Base-by-base conservation (phyloP, 352 stramenopile genomes). In the Globisporangium viniferum region DNA sequence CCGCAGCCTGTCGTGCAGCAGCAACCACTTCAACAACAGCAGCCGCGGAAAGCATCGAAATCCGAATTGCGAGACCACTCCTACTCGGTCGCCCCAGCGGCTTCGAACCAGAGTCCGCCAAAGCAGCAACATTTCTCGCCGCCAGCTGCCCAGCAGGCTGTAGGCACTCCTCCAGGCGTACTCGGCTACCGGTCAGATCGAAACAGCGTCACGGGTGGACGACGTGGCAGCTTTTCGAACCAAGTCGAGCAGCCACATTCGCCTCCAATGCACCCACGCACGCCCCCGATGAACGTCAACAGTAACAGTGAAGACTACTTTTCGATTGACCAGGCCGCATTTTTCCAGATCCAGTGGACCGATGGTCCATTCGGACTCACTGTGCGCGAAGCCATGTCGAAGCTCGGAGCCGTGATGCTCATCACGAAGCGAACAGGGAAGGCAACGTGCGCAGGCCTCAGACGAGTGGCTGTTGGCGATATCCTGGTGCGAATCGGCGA, bases 341-440 rank as follows among this genome's bases (percentile, higher is more conserved):
- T 91, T 72, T 94, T 92, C 66, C 76, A 85, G 61, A 84, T 94
- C 61, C 77, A 90, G 71, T 94, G 87, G 87, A 91, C 78, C 18
- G 85, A 93, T 44, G 87, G 87, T 22, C 83, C 87, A 24, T 94
- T 94, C 59, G 87, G 87, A 14, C 86, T 90, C 57, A 94, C 82
- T 0, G 85, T 94, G 27, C 85, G 86, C n/a, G 87, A 93, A 67
- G 84, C 82, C 5, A 75, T 84, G 59, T 91, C 85, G 15, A 82
- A 88, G 33, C 75, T 78, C 15, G 87, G 87, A 3, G 70, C 87
- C 2, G 80, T 93, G 33, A 79, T 92, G 59, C 75, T 94, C 27
- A 82, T 94, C 61, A 93, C 85, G n/a, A 91, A 92, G 59, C 84
- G 84, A 31, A 94, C 87, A 5, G 85, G 84, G 53, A 90, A 90